Base-by-base conservation (phyloP, 2,329 filamentous ascomycete species). In the Cladosporium oxysporum region DNA sequence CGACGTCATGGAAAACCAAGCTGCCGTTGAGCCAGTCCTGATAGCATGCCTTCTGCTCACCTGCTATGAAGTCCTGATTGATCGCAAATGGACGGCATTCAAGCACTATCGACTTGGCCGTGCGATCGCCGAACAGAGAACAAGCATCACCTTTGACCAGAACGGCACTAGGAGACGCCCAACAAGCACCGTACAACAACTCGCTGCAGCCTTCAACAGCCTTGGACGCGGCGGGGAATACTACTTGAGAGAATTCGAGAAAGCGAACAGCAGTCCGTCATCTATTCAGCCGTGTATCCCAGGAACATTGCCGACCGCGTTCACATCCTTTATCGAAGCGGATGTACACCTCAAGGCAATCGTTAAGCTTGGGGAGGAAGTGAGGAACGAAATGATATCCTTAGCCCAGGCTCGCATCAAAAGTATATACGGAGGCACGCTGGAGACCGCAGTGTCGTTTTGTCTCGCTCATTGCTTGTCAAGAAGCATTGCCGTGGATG, bases 11-110 rank as follows among this genome's bases (percentile, higher is more conserved):
- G 26, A 49, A 1, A 28, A 50, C 4, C 41, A 47, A 33, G 62
- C 62, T 18, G 35, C 52, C 0, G 16, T 64, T 7, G 62, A 64
- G 62, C 62, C 62, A 16, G 52, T 64, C 5, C 28, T 64, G n/a
- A 28, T 64, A 21, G 41, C 62, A 33, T 58, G 62, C 16, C 26
- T 58, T n/a, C 14, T 64, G n/a, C 62, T 64, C 11, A 50, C 44
- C 14, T 58, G 52, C 52, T 64, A 58, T 16, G 62, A 64, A 37
- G 31, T 64, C 28, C n/a, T 64, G 41, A 23, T 64, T 12, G 37
- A 64, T n/a, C 37, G 33, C 16, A 58, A 58, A 37, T 41, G 44
- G 16, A 58, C 52, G 3, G 53, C 53, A 4, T 47, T 28, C 3
- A 58, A 21, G 10, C 62, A 64, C n/a, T 64, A 64, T 11, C 52